Percentiles rank a stretch among this genome's conserved stretches.
These are phyloP conservation scores for Lolium perenne DNA, from an alignment of 176 grass and related monocot genomes.

Conservation along the genomic window DNA sequence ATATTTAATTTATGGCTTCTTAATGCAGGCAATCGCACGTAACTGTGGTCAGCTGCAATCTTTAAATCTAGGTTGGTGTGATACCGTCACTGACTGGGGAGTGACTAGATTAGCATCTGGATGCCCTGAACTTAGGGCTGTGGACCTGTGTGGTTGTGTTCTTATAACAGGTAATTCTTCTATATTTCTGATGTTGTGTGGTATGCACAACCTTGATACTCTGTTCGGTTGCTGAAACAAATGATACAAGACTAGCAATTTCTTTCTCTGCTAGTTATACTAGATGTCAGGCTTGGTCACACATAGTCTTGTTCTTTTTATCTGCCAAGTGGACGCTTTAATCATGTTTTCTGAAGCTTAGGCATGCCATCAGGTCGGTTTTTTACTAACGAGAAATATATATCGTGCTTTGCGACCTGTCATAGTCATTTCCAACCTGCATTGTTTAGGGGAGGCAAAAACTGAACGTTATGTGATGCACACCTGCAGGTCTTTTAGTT, in stretches of 20 bases:
- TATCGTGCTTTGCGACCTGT: not conserved
- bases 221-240: not conserved
- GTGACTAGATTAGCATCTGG: constrained; percentile 75
- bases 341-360: not conserved
- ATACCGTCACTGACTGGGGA: constrained; percentile 74
- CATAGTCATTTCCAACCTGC: not conserved
- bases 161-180: constrained; percentile 75
- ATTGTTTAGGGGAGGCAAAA: not conserved
- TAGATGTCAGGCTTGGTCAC: not conserved
- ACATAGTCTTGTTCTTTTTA: not conserved
- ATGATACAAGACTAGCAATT: not conserved
- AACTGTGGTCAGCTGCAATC: constrained; percentile 72
- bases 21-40: constrained; percentile 61
- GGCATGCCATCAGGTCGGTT: not conserved
- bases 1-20: constrained; percentile 11
- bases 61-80: constrained; percentile 83
- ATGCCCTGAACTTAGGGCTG: constrained; percentile 74
- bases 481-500: not conserved
- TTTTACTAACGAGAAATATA: not conserved
- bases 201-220: not conserved
- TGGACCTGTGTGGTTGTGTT: constrained; percentile 86
- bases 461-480: not conserved
- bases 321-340: not conserved
- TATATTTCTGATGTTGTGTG: not conserved
- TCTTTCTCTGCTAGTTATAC: not conserved